Conservation (phyloP, 352 stramenopile genomes). For the Pythium biforme region DNA sequence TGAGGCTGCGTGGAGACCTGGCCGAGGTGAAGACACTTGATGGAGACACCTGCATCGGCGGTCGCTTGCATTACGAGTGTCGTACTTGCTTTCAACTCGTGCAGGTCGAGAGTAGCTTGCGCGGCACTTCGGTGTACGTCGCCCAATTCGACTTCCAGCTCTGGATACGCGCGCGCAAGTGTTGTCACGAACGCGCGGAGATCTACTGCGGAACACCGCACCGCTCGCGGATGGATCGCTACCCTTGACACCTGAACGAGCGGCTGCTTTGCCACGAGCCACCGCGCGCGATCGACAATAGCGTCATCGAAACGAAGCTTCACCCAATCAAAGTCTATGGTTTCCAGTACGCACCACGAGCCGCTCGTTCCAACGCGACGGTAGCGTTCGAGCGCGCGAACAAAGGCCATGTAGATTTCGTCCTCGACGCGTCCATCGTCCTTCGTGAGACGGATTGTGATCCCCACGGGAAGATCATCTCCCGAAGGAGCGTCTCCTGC, state of each 20-base stretch:
- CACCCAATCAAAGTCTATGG: conserved; percentile 12
- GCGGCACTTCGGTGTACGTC: not conserved
- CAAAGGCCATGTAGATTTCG: not conserved
- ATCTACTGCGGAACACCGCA: not conserved
- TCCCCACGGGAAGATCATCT: not conserved
- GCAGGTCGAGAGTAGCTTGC: not conserved
- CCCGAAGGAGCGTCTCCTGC: not conserved
- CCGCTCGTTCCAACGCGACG: not conserved
- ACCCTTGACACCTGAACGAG: conserved; percentile 5
- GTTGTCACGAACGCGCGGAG: not conserved
- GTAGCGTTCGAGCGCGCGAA: conserved; percentile 4
- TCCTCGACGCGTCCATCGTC: not conserved
- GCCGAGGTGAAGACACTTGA: conserved; percentile 10
- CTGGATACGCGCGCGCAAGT: not conserved
- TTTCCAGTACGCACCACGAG: conserved; percentile 8
- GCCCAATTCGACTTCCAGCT: not conserved
- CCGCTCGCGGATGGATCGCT: conserved; percentile 2
- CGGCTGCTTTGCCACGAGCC: not conserved
- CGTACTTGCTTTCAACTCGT: not conserved
- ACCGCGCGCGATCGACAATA: not conserved
- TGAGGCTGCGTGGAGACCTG: not conserved
- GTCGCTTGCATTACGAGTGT: conserved; percentile 9
- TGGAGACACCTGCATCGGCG: not conserved
- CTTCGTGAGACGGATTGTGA: not conserved
- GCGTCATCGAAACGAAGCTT: not conserved